Evolutionary conservation across 139 green algal genomes (phyloP), one percentile per base, ranked within the genome.

Genomic region (Zygnema cylindricum): DNA sequence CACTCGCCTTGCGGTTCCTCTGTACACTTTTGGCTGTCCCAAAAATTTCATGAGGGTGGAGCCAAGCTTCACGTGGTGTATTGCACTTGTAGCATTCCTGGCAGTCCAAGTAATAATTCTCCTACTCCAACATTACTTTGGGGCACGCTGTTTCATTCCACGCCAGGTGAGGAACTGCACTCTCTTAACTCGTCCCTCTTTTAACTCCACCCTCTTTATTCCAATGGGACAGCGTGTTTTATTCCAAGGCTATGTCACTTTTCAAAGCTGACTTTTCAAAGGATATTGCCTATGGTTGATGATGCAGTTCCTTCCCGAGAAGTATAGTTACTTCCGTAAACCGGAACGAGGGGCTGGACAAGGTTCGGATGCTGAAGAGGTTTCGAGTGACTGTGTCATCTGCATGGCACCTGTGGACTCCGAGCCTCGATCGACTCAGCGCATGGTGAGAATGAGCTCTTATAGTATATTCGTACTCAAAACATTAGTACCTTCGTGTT

Each of bases 331-430:
- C 86, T 93, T 93, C 69, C 77, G 91, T 32, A 42, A 76, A 1
- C 30, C 91, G 35, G 77, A 91, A 3, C 87, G 63, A 77, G 32
- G 43, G 2, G 41, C 83, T n/a, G 33, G 41, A 16, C 40, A 43
- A 25, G 30, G 49, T 16, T 77, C 40, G 25, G 88, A 76, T 63
- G 42, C 54, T 0, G 86, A 55, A 32, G 42, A 22, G 73, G 35
- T 33, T 25, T 11, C 25, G 35, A 40, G 93, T 63, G 96, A 98
- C 81, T 98, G 96, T 86, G 96, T 97, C 33, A 98, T 98, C 76
- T 98, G 96, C 93, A 98, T 98, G 96, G 92, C 87, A 35, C 79
- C 86, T 0, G 93, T 98, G 43, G 92, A 95, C 33, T 40, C 35
- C 25, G 36, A 76, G 33, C 76, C 39, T 22, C 36, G 54, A n/a